Base-by-base conservation (phyloP, 306 rosid species). In the Quillaja saponaria region DNA sequence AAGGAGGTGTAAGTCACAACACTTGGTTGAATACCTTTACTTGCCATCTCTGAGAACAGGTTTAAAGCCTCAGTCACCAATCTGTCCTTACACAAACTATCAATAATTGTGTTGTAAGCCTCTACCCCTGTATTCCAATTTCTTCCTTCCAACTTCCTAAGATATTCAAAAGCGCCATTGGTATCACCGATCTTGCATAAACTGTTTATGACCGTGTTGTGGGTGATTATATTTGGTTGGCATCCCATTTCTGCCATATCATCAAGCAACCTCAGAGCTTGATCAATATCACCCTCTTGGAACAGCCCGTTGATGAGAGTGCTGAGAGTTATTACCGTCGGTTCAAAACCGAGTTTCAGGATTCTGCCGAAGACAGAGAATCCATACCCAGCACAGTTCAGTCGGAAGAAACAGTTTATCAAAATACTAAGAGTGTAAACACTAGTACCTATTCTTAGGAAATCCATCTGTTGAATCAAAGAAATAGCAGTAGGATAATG, bases 111-210 rank as follows among this genome's bases (percentile, higher is more conserved):
- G 52, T 69, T 74, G 9, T 74, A 74, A 34, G 56, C 45, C 0
- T 75, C 53, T 34, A 72, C 34, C 61, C 72, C 61, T n/a, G 66
- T 34, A 6, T 44, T 63, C 49, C 60, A 40, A 16, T 28, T 48
- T n/a, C 46, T 37, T 35, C 18, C 69, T 9, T 72, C 78, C 73
- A 69, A 57, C 58, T 58, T 66, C 63, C 49, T 39, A 1, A 78
- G 58, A 65, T 77, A 61, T 20, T 12, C 58, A 38, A 75, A 37
- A 1, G 79, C 83, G 1, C 10, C 55, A 6, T 0, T 34, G 17
- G 63, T 74, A 4, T 68, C 69, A 76, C 71, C 82, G n/a, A 49
- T 34, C 76, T 78, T 75, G 42, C 87, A 82, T 48, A 74, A 55
- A 21, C 81, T 76, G 21, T 82, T 75, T 4, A 78, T 20, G 54